Base-by-base conservation (phyloP, 2,329 filamentous ascomycete species). In the Hypoxylon sp. region DNA sequence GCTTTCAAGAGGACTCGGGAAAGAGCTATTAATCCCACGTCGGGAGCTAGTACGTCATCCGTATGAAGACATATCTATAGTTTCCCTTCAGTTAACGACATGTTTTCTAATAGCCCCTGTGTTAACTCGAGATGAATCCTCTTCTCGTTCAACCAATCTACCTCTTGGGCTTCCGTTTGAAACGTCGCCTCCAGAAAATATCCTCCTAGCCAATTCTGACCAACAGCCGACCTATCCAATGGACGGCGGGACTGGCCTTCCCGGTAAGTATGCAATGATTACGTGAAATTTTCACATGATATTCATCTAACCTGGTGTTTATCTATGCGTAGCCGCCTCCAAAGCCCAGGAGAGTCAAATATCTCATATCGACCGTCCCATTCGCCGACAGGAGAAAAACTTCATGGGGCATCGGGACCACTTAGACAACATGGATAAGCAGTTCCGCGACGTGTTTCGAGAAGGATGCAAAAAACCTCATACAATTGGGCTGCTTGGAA, bases 341-440 rank as follows among this genome's bases (percentile, higher is more conserved):
- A 19, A 19, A 44, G 10, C 39, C 17, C 39, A 19, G 15, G 39
- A 19, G 10, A 48, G 19, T 24, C 44, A 48, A 48, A 21, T 27
- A 27, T 21, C 19, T 17, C 44, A 48, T 48, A 27, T 48, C 13
- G 44, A 48, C 44, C 44, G 19, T 24, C n/a, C 17, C 17, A 48
- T 48, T 21, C 44, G n/a, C 21, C 44, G 44, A 27, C 7, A 48
- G 17, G 44, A 48, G 11, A 48, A 48, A 27, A 21, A 48, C 21
- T 48, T 48, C 17, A 48, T 27, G 44, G 44, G 44, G 3, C 44
- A 19, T 7, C 17, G 21, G 11, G 44, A 48, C 8, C 17, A 19
- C 17, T 19, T 48, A 48, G 21, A 21, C 44, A 27, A 27, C 6
- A 48, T 48, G 21, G 44, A 48, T 27, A 13, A 48, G 19, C n/a